These are phyloP conservation scores for Collybiopsis confluens DNA, from an alignment of 768 basidiomycete species.

Conservation along the genomic window DNA sequence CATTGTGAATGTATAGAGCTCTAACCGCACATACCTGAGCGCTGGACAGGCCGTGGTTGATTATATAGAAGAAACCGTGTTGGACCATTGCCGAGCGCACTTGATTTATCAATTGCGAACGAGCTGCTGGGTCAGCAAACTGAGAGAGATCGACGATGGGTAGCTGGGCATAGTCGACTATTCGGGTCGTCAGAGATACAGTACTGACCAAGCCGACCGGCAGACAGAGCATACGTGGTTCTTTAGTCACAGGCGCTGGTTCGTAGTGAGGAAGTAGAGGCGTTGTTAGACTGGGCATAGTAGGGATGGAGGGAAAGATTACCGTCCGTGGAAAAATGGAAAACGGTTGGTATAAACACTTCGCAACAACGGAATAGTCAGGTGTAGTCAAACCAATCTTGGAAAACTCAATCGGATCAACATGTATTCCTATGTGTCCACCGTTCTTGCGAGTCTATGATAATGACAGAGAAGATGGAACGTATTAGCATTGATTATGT, in stretches of 20 bases:
- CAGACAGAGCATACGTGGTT: conserved; percentile 21
- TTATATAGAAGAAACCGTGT: conserved; percentile 42
- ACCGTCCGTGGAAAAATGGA: too few species aligned
- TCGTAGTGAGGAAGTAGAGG: conserved; percentile 28
- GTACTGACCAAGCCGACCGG: background rate
- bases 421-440: too few species aligned
- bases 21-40: conserved; percentile 19
- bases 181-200: too few species aligned
- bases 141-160: conserved; percentile 32
- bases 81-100: conserved; percentile 27
- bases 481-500: too few species aligned
- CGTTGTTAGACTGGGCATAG: conserved; percentile 21
- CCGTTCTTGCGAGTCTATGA: too few species aligned
- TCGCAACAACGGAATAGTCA: too few species aligned
- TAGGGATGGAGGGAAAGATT: background rate
- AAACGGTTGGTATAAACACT: too few species aligned
- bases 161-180: conserved; percentile 40
- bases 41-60: conserved; percentile 39
- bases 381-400: too few species aligned
- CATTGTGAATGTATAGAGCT: background rate
- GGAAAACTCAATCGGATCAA: too few species aligned
- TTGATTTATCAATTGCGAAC: conserved; percentile 22
- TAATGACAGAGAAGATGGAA: too few species aligned
- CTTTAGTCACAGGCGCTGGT: conserved; percentile 27
- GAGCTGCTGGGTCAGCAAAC: conserved; percentile 19